Conservation (phyloP, 2,329 filamentous ascomycete species). For the Lasiodiplodia hormozganensis region DNA sequence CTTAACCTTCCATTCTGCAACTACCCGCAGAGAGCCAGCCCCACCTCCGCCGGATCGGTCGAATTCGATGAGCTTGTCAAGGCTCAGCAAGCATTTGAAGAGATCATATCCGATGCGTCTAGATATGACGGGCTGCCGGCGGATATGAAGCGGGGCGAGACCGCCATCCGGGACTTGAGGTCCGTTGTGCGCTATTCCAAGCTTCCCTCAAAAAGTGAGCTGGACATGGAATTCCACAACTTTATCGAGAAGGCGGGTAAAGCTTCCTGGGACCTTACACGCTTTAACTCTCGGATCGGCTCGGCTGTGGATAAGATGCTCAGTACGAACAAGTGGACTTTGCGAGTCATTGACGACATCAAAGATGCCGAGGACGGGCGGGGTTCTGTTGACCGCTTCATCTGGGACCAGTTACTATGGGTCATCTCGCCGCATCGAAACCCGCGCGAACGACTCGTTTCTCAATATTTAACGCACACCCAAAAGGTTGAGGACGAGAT, state of each 20-base stretch:
- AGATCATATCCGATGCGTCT: constrained; percentile 72
- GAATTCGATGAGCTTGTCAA: constrained; percentile 79
- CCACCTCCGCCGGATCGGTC: constrained; percentile 37
- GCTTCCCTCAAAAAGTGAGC: constrained; percentile 71
- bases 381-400: constrained; percentile 47
- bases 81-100: constrained; percentile 77
- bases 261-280: constrained; percentile 71
- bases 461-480: constrained; percentile 79
- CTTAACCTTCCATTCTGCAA: constrained; percentile 70
- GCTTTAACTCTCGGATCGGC: constrained; percentile 79
- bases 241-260: constrained; percentile 74
- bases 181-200: constrained; percentile 74
- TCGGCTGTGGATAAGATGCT: constrained; percentile 77
- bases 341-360: constrained; percentile 41
- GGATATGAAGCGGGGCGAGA: constrained; percentile 80
- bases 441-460: constrained; percentile 62
- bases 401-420: constrained; percentile 45
- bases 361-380: constrained; percentile 35
- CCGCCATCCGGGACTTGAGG: constrained; percentile 75
- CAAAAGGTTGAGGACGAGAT: constrained; percentile 74
- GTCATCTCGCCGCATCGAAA: constrained; percentile 43
- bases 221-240: constrained; percentile 76
- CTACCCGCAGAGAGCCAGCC: constrained; percentile 28
- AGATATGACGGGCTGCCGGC: constrained; percentile 72
- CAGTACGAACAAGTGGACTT: constrained; percentile 76